A percentile compares a stretch with the other conserved stretches of the same genome.
Evolutionary conservation across 768 basidiomycete species (phyloP).

Genomic region (Mycena latifolia): DNA sequence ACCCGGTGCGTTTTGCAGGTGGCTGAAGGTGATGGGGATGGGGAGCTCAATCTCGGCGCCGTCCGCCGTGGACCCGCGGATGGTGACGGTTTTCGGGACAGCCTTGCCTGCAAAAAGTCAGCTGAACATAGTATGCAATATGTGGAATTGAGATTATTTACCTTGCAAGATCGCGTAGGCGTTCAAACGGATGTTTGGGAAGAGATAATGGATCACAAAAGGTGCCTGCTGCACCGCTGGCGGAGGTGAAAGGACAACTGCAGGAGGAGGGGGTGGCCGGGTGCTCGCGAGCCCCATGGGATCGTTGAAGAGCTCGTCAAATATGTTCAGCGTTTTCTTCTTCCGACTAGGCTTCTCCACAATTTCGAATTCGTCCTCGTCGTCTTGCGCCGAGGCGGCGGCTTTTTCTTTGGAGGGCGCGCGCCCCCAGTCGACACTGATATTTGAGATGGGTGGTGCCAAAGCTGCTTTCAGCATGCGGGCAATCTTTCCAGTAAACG

Average conservation of each 20-base stretch:
- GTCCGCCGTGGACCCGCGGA: slow-evolving; percentile 26
- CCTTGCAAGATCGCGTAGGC: slow-evolving; percentile 33
- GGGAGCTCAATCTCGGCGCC: slow-evolving; percentile 33
- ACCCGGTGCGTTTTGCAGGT: slow-evolving; percentile 23
- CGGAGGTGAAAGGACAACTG: slow-evolving; percentile 18
- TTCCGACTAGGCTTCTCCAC: slow-evolving; percentile 1
- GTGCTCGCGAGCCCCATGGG: not conserved
- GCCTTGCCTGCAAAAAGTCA: slow-evolving; percentile 25
- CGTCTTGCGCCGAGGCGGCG: not conserved
- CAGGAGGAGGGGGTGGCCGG: slow-evolving; percentile 15
- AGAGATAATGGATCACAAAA: slow-evolving; percentile 20
- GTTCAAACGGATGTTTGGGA: slow-evolving; percentile 29
- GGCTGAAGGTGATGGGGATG: slow-evolving; percentile 28
- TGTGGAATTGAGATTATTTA: not conserved
- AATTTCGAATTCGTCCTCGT: slow-evolving; percentile 31
- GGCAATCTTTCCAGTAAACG: slow-evolving; percentile 53
- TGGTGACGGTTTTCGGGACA: slow-evolving; percentile 30
- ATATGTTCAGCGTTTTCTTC: slow-evolving; percentile 21
- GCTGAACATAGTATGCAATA: not conserved
- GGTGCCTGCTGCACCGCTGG: slow-evolving; percentile 32
- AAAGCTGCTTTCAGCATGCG: slow-evolving; percentile 55
- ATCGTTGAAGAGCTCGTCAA: slow-evolving; percentile 25
- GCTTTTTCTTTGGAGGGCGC: not conserved
- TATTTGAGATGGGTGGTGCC: slow-evolving; percentile 49
- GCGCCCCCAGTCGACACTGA: slow-evolving; percentile 54